Conservation (phyloP, 257 asterid species). For the Ajuga chamaepitys region DNA sequence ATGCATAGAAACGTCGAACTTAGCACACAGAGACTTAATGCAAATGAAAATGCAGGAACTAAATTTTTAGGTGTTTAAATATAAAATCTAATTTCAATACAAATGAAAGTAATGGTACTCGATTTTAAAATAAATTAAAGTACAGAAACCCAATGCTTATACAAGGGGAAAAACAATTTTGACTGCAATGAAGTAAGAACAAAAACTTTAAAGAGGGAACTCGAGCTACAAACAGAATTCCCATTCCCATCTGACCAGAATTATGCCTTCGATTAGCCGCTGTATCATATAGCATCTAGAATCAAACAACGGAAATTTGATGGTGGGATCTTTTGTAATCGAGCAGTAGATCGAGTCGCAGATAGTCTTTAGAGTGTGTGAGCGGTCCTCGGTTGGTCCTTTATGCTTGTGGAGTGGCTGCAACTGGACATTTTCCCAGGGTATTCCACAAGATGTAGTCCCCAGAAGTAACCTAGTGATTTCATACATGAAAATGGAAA, state of each 20-base stretch:
- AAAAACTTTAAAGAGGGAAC: not conserved
- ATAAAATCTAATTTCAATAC: too few relatives aligned
- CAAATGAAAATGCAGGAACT: too few relatives aligned
- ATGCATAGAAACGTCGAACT: too few relatives aligned
- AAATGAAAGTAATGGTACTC: too few relatives aligned
- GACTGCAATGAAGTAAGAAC: not conserved
- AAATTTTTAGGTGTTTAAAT: too few relatives aligned
- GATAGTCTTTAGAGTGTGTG: not conserved
- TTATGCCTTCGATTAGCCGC: too few relatives aligned
- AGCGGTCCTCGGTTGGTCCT: slow-evolving; percentile 2
- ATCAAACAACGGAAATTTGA: not conserved
- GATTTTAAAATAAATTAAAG: too few relatives aligned
- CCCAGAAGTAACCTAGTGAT: slow-evolving; percentile 71
- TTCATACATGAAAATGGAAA: slow-evolving; percentile 13
- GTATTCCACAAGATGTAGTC: slow-evolving; percentile 94
- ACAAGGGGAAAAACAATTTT: too few relatives aligned
- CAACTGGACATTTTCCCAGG: slow-evolving; percentile 82
- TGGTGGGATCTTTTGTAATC: too few relatives aligned
- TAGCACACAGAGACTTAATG: too few relatives aligned
- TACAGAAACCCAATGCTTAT: too few relatives aligned
- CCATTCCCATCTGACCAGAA: not conserved
- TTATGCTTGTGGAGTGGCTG: slow-evolving; percentile 57
- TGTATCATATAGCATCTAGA: not conserved
- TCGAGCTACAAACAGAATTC: not conserved
- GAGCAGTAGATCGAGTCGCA: slow-evolving; percentile 4